Percentiles rank a stretch among this genome's conserved stretches.
phyloP scores from a whole-genome alignment of 345 rosid genomes.

The Melaleuca quinquenervia region DNA sequence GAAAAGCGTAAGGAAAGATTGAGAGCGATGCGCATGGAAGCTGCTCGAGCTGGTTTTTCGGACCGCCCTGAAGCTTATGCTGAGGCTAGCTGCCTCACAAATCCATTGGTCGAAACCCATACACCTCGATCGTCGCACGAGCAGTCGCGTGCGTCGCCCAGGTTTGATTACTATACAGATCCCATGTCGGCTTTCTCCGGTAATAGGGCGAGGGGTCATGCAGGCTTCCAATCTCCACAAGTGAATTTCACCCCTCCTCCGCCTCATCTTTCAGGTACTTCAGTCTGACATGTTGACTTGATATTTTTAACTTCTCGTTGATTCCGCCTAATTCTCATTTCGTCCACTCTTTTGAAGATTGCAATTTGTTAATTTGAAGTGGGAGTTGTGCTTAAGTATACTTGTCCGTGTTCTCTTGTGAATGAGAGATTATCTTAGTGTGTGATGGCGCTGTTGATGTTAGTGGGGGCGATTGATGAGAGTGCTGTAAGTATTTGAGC shows the following conservation, averaged over 20 bases:
- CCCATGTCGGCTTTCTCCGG: conserved; percentile 75
- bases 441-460: background rate
- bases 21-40: conserved; percentile 65
- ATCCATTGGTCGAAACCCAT: conserved; percentile 52
- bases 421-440: background rate
- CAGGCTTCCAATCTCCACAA: conserved; percentile 13
- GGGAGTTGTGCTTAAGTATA: background rate
- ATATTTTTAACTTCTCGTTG: background rate
- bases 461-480: background rate
- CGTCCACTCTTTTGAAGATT: conserved; percentile 11
- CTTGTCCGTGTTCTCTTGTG: background rate
- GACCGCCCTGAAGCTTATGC: conserved; percentile 14
- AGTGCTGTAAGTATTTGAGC: background rate
- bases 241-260: background rate
- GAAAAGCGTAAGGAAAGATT: conserved; percentile 66
- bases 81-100: conserved; percentile 29
- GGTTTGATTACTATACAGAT: conserved; percentile 75
- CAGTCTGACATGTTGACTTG: background rate
- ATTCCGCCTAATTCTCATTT: conserved; percentile 3
- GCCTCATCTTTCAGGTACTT: conserved; percentile 2
- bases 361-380: background rate
- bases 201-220: conserved; percentile 25
- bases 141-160: conserved; percentile 12
- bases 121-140: conserved; percentile 9
- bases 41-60: conserved; percentile 34